Base-by-base conservation (phyloP, 176 grass and related monocot species). In the Aegilops speltoides region DNA sequence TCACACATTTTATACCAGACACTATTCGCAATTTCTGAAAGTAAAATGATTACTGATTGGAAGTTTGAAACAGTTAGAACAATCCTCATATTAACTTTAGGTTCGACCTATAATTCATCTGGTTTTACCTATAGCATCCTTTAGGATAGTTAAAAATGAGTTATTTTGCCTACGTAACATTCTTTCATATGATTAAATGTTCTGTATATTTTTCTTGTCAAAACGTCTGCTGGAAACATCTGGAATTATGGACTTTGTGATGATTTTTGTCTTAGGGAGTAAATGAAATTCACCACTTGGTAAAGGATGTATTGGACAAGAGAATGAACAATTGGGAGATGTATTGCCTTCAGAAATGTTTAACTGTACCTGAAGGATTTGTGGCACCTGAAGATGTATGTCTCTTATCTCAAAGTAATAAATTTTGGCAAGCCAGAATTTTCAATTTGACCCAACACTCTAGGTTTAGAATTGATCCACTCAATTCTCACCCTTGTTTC, bases 331-430 rank as follows among this genome's bases (percentile, higher is more conserved):
- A 10, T 25, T 92, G 91, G 87, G 87, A 92, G 68, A 71, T 25
- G 41, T 89, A 84, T 57, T 92, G 87, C 75, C 37, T 71, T 70
- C 12, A 8, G 5, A 62, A 87, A 13, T 80, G 84, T 73, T 89
- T 89, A 13, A 33, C 76, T 81, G 50, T 92, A 83, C 91, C 91
- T 6, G 50, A 87, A 75, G 87, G 87, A 64, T 92, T 89, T 70
- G 10, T 61, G 14, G 31, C 20, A 0, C 19, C 68, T 84, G 70
- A 89, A 81, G 62, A 83, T 89, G 91, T 89, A 89, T 2, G 38
- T 40, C 37, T 64, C 33, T 80, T 80, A 36, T 84, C 40, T 60
- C 5, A 62, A 89, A 67, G 8, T 86, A 31, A 64, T 52, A 45
- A 10, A 73, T 83, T 66, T 50, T 33, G 16, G 65, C 13, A 66